Evolutionary conservation across 1,284 basidiomycete genomes (phyloP), one percentile per base, ranked within the genome.

Genomic region (Fomitopsis pinicola): DNA sequence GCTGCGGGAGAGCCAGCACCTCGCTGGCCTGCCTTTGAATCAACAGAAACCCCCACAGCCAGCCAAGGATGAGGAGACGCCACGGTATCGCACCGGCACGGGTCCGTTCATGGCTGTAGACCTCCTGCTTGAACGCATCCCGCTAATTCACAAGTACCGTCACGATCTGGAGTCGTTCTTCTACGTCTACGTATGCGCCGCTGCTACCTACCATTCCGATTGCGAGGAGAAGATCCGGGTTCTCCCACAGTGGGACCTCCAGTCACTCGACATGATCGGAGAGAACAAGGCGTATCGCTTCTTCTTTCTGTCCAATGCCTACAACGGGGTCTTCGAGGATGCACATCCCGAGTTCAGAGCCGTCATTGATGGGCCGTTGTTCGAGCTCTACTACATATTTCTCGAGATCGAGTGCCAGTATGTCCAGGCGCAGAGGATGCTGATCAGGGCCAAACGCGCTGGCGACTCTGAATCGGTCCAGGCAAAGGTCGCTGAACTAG

Each of bases 131-230:
- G n/a, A 54, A 22, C 2, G 55, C 30, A 2, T 15, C 6, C 26
- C 38, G 15, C 68, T 68, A 1, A 26, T 56, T 26, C 73, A 74
- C 56, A 57, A 63, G 0, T 75, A 72, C 56, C 70, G 70, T 15
- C 71, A 74, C 54, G 71, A 75, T 14, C 63, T 74, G 0, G 71
- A 75, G 59, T 73, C 73, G 3, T 69, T 74, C 42, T 69, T 71
- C 55, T 75, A 71, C 48, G 59, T 75, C 48, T 4, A 59, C 19
- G 42, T 42, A 17, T 50, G 30, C 14, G 17, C 56, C 45, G 36
- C 52, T 45, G 52, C 54, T 5, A 44, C 33, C 5, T 46, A 46
- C 45, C 19, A 46, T 46, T 26, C 45, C 2, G 3, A 8, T 8
- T 5, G 30, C 9, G n/a, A 46, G 19, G 28, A 28, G 22, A 26